phyloP scores from a whole-genome alignment of 805 yeast genomes.

The Myxozyma nipponensis region DNA sequence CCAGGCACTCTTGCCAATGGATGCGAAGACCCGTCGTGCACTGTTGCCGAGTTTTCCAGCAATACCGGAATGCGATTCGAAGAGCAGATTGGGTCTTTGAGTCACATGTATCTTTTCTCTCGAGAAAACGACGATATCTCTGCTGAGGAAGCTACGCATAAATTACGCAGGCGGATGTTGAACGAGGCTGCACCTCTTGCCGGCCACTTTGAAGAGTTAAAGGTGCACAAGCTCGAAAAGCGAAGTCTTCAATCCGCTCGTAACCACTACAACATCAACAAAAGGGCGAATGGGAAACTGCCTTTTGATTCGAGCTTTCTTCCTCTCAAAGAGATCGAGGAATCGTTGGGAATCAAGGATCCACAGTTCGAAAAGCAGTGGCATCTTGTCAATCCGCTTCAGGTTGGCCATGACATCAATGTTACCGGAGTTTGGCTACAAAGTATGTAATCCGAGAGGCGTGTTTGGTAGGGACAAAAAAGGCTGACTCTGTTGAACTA shows the following conservation, averaged over 20 bases:
- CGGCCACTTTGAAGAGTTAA: conserved; percentile 14
- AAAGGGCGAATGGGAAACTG: not conserved
- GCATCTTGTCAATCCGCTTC: conserved; percentile 77
- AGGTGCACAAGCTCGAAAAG: conserved; percentile 13
- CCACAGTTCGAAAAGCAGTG: conserved; percentile 84
- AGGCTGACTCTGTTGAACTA: not conserved
- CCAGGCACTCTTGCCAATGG: not conserved
- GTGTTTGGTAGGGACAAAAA: not conserved
- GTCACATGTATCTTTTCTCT: conserved; percentile 21
- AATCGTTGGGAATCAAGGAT: conserved; percentile 65
- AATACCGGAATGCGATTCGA: conserved; percentile 18
- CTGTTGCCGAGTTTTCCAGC: conserved; percentile 8
- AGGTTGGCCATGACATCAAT: conserved; percentile 81
- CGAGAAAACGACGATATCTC: not conserved
- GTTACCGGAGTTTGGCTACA: conserved; percentile 80
- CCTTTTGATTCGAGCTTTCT: conserved; percentile 53
- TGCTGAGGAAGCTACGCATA: too few relatives aligned
- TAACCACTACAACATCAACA: not conserved
- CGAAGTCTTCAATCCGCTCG: conserved; percentile 6
- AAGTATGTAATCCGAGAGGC: conserved; percentile 31
- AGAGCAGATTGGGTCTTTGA: conserved; percentile 18
- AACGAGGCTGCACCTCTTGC: not conserved
- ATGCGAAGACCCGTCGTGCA: not conserved
- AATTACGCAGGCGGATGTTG: conserved; percentile 1
- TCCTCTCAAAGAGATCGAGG: conserved; percentile 27